phyloP scores from a whole-genome alignment of 345 rosid species.

The Salix dunnii region DNA sequence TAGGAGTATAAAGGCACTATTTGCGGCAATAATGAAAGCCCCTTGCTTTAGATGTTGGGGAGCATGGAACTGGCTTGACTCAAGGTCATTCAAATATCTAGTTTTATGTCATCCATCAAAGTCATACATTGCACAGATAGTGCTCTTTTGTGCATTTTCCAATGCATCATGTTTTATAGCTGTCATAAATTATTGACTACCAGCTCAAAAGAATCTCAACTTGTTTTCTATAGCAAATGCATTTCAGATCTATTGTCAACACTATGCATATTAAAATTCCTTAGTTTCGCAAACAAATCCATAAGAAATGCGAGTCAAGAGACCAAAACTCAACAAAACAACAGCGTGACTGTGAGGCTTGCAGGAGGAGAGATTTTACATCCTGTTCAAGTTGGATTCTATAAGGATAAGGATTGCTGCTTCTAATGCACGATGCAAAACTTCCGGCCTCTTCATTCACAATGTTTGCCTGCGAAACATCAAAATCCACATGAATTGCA shows the following conservation, averaged over 20 bases:
- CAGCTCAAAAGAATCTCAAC: neutral
- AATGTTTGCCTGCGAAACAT: conserved; percentile 37
- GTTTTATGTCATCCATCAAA: too few relatives aligned
- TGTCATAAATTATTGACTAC: neutral
- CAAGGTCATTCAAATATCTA: too few relatives aligned
- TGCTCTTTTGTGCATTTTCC: neutral
- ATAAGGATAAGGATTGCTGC: conserved; percentile 42
- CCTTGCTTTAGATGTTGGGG: neutral
- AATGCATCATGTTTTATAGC: neutral
- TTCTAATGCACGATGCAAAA: conserved; percentile 25
- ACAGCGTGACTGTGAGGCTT: neutral
- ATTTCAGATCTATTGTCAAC: too few relatives aligned
- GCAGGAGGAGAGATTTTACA: conserved; percentile 44
- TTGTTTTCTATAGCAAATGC: too few relatives aligned
- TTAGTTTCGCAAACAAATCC: neutral
- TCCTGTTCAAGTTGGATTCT: conserved; percentile 76
- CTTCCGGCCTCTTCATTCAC: conserved; percentile 31
- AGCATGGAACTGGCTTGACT: neutral
- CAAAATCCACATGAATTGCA: conserved; percentile 1
- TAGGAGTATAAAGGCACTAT: neutral
- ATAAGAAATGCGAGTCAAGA: neutral
- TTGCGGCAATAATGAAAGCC: neutral
- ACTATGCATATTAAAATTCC: neutral
- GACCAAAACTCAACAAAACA: conserved; percentile 3
- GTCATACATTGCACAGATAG: neutral